Evolutionary conservation across 2,329 filamentous ascomycete genomes (phyloP).

Genomic region (Colletotrichum sp.): DNA sequence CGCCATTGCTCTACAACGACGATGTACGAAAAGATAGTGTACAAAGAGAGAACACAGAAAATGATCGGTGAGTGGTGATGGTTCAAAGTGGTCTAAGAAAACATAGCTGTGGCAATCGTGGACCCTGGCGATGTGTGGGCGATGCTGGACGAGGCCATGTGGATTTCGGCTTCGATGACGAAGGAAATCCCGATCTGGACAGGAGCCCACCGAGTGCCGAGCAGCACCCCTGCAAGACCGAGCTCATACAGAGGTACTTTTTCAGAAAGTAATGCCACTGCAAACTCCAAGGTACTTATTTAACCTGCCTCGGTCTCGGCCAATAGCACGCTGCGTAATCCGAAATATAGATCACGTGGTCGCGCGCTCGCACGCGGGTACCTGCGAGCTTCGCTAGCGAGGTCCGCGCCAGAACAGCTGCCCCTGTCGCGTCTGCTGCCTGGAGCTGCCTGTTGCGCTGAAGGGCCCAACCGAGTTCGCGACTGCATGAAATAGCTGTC

Average conservation of each 20-base stretch:
- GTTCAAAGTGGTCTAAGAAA: neutral
- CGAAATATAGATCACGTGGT: slow-evolving; percentile 10
- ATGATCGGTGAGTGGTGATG: neutral
- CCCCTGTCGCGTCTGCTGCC: slow-evolving; percentile 17
- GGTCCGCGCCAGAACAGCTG: neutral
- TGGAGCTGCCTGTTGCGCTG: neutral
- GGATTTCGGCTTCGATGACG: slow-evolving; percentile 17
- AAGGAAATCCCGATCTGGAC: slow-evolving; percentile 19
- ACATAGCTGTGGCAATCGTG: slow-evolving; percentile 4
- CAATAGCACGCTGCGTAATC: slow-evolving; percentile 18
- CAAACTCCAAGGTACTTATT: neutral
- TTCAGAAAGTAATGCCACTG: rapidly evolving
- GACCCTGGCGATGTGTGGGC: neutral
- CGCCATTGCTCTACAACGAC: slow-evolving; percentile 35
- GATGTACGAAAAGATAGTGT: neutral
- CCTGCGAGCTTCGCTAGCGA: neutral
- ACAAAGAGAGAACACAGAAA: neutral
- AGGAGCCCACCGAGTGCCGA: neutral
- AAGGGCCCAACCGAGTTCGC: neutral
- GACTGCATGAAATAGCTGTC: neutral
- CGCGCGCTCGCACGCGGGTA: neutral
- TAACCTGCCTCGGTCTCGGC: neutral
- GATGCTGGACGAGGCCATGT: neutral
- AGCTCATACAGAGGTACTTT: neutral
- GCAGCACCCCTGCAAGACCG: slow-evolving; percentile 1